Evolutionary conservation across 2,329 filamentous ascomycete genomes (phyloP), one percentile per base, ranked within the genome.

Genomic region (Talaromyces verruculosus): DNA sequence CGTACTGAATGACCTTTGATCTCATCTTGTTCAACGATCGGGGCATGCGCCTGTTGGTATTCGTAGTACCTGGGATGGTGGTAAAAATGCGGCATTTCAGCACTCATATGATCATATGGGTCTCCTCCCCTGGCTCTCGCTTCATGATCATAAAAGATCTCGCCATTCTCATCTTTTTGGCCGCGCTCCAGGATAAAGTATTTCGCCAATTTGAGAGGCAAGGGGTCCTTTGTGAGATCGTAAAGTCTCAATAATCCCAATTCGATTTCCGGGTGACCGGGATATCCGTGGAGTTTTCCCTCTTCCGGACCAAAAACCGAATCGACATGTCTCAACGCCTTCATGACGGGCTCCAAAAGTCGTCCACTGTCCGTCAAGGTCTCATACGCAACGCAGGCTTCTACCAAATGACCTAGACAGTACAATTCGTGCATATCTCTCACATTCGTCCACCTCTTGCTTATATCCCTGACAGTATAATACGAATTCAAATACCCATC

Each of bases 401-500:
- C 87, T 58, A 88, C 87, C 11, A 89, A 75, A 72, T 89, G 87
- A 0, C 87, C 86, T 10, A 68, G 55, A 74, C 79, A 68, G 75
- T 76, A 86, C 79, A 89, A 74, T 73, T 88, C 87, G 75, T 89
- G 86, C 76, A 87, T 82, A 72, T 89, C 87, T 58, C 85, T 75
- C 7, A 89, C 68, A 69, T 89, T 88, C 0, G 83, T 81, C 77
- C 85, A 89, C 8, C 86, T 73, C 61, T 84, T 83, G 0, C 76
- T 80, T 0, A 84, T 85, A 51, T 85, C 84, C 1, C 87, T 84
- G 0, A 89, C 83, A 0, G 84, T 87, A 68, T 84, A 89, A 70
- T 89, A 86, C 6, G 88, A 83, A 70, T 89, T 89, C 25, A 89
- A 71, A 70, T 89, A 89, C 0, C 87, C 87, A 71, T 89, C 87